These are phyloP conservation scores for Pistacia integerrima DNA, from an alignment of 345 rosid genomes.

Conservation along the genomic window DNA sequence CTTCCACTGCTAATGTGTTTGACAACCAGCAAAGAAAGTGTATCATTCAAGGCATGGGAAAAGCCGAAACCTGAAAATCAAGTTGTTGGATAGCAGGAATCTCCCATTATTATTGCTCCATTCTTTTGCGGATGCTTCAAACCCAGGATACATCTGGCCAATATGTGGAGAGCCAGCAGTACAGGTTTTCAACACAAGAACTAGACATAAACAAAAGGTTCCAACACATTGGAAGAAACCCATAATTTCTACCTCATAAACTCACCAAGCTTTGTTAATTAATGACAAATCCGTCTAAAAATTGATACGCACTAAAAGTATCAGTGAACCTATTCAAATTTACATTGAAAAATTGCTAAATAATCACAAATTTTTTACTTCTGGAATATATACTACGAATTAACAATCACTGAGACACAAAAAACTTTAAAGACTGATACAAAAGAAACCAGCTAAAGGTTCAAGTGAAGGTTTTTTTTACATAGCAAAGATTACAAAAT, in stretches of 20 bases:
- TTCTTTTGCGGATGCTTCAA: conserved; percentile 43
- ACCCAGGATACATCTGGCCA: conserved; percentile 49
- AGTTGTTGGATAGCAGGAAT: conserved; percentile 43
- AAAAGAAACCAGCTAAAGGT: too few relatives aligned
- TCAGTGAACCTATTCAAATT: not conserved
- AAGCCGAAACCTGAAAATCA: conserved; percentile 46
- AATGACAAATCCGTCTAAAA: not conserved
- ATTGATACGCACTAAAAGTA: not conserved
- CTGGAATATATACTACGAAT: too few relatives aligned
- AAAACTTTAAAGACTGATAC: too few relatives aligned
- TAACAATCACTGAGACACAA: too few relatives aligned
- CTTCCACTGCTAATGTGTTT: conserved; percentile 29
- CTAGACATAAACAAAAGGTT: conserved; percentile 28
- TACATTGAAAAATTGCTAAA: not conserved
- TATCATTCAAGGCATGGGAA: conserved; percentile 34
- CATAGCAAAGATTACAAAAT: too few relatives aligned
- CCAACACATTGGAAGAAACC: conserved; percentile 16
- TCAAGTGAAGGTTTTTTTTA: too few relatives aligned
- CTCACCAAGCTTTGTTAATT: not conserved
- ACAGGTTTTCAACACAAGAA: conserved; percentile 23
- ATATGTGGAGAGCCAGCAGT: conserved; percentile 18
- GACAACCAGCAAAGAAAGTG: conserved; percentile 34
- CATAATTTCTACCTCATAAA: conserved; percentile 22
- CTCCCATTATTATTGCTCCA: conserved; percentile 36
- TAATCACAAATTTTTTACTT: too few relatives aligned